Evolutionary conservation across 805 yeast species (phyloP).

Genomic region (Metschnikowia corniflorae): DNA sequence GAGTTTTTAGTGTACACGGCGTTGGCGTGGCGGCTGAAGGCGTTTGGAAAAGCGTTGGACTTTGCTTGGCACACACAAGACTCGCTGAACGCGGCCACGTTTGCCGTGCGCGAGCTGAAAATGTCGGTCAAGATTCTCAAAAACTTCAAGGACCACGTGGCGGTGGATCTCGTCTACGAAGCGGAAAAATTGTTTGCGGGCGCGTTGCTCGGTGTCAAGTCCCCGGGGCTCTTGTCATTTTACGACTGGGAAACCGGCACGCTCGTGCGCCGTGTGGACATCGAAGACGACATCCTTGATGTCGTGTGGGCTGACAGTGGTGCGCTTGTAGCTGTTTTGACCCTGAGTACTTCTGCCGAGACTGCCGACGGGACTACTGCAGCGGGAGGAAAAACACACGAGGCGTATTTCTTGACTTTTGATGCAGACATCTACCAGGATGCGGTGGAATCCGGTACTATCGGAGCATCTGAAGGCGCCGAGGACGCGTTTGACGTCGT

Average conservation of each 20-base stretch:
- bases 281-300: slow-evolving; percentile 66
- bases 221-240: slow-evolving; percentile 80
- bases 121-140: slow-evolving; percentile 68
- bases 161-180: slow-evolving; percentile 62
- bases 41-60: slow-evolving; percentile 85
- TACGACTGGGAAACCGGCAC: slow-evolving; percentile 91
- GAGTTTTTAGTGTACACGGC: slow-evolving; percentile 96
- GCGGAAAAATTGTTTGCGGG: slow-evolving; percentile 87
- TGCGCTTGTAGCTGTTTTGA: slow-evolving; percentile 72
- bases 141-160: slow-evolving; percentile 77
- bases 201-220: slow-evolving; percentile 77
- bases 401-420: slow-evolving; percentile 74
- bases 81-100: slow-evolving; percentile 57
- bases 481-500: slow-evolving; percentile 83
- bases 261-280: slow-evolving; percentile 84
- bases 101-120: slow-evolving; percentile 73
- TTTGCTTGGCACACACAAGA: slow-evolving; percentile 93
- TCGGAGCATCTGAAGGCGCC: slow-evolving; percentile 82
- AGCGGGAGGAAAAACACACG: slow-evolving; percentile 48
- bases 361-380: slow-evolving; percentile 20
- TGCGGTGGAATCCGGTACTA: slow-evolving; percentile 53
- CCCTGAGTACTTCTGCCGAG: slow-evolving; percentile 25
- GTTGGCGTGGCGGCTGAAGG: slow-evolving; percentile 95
- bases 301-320: slow-evolving; percentile 94
- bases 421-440: slow-evolving; percentile 63